Evolutionary conservation across 75 land plant genomes (phyloP).

Genomic region (Pinus albicaulis): DNA sequence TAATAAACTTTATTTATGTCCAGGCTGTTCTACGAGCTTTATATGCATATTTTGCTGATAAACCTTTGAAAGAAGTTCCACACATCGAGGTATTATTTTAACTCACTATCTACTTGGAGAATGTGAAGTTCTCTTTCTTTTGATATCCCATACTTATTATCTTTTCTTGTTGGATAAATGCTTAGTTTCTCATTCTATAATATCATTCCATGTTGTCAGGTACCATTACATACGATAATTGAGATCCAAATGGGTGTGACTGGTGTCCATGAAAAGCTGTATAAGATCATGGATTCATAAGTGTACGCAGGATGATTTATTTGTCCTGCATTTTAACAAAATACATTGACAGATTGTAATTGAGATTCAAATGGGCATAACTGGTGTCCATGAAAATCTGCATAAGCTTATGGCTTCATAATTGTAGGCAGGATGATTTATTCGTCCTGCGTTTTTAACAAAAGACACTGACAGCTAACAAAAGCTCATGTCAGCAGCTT

Average conservation of each 20-base stretch:
- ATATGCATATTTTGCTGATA: conserved; percentile 97
- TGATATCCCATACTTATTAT: background rate
- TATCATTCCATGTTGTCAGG: conserved; percentile 37
- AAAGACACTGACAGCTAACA: conserved; percentile 72
- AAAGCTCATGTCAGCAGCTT: too few relatives aligned
- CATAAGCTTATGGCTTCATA: conserved; percentile 79
- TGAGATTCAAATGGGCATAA: conserved; percentile 97
- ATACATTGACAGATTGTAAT: conserved; percentile 90
- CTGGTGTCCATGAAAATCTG: conserved; percentile 89
- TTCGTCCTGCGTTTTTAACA: conserved; percentile 9
- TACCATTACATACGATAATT: conserved; percentile 90
- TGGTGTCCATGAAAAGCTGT: conserved; percentile 93
- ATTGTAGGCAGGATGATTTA: background rate
- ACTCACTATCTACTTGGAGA: background rate
- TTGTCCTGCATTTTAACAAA: conserved; percentile 27
- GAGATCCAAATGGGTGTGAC: conserved; percentile 98
- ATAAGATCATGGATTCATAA: conserved; percentile 75
- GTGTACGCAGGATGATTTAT: background rate
- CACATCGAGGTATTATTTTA: conserved; percentile 78
- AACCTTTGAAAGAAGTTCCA: conserved; percentile 93
- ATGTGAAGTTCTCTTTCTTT: background rate
- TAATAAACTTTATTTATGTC: conserved; percentile 2
- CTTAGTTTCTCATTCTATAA: background rate
- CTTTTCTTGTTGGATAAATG: background rate
- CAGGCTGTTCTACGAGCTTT: conserved; percentile 94